Evolutionary conservation across 768 basidiomycete genomes (phyloP), one percentile per base, ranked within the genome.

Genomic region (Leccinum uliginosum): DNA sequence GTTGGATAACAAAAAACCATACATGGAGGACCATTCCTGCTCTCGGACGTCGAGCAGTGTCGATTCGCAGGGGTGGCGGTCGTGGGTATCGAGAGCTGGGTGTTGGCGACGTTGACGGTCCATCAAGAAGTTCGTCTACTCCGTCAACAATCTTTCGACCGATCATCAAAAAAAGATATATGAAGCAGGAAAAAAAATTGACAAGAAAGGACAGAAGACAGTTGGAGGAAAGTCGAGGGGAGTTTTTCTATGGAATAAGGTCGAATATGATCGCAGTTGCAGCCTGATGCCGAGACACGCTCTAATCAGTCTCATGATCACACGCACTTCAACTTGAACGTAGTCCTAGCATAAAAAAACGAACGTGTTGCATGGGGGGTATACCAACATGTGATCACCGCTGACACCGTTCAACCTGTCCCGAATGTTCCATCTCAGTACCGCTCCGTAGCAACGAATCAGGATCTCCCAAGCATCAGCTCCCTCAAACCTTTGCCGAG

Each of bases 401-500:
- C 60, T 50, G 38, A 40, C 38, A 40, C 38, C 38, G 35, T n/a
- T 40, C 38, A 40, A 40, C n/a, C 38, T 38, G 35, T 38, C 35
- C 35, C 17, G 51, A 35, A 14, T 7, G 24, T 26, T 17, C 17
- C 14, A 7, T n/a, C 11, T 24, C 21, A 23, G n/a, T 15, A 43
- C 26, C 7, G n/a, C 10, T 23, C 12, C 21, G 26, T 12, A 24
- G 24, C 54, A 38, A 51, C 43, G 17, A 44, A 60, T 57, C 45
- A 71, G 32, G 63, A 57, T 29, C 61, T 65, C 27, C 71, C 63
- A 27, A 73, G 65, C 23, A 71, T 62, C 4, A 71, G 57, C n/a
- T 67, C 65, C 49, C 68, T 73, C 62, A 71, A 47, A 26, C 72
- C 70, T 53, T 52, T 68, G 3, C 71, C 68, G 32, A 71, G 58